Percentiles rank a stretch among this genome's conserved stretches.
phyloP scores from a whole-genome alignment of 202 grass and related monocot species.

The Dendrocalamus latiflorus region DNA sequence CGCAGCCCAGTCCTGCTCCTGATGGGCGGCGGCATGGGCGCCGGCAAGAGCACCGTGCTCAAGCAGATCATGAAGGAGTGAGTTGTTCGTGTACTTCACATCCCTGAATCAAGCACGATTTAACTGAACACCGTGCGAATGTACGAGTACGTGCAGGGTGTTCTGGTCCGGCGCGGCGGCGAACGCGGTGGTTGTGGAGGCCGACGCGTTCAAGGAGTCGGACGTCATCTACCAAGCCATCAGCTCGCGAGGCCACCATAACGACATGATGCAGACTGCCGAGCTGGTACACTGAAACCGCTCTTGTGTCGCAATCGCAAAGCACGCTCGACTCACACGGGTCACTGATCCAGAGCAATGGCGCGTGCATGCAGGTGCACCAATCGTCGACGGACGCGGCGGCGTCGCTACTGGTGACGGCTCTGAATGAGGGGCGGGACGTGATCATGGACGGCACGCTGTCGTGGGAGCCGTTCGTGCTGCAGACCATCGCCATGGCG shows the following conservation, averaged over 20 bases:
- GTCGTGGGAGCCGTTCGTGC: constrained; percentile 94
- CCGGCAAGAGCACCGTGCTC: constrained; percentile 93
- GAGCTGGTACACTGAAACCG: constrained; percentile 51
- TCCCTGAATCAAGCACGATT: not conserved
- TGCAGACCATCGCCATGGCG: constrained; percentile 86
- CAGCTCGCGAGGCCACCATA: constrained; percentile 80
- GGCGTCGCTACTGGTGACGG: constrained; percentile 86
- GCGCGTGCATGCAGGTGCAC: constrained; percentile 53
- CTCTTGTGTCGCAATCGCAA: not conserved
- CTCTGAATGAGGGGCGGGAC: constrained; percentile 87
- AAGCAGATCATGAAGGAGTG: constrained; percentile 70
- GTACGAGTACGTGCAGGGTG: constrained; percentile 28
- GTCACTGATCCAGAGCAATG: not conserved
- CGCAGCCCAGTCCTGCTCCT: constrained; percentile 83
- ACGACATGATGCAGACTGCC: constrained; percentile 83
- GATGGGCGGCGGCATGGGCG: constrained; percentile 95
- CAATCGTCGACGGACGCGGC: constrained; percentile 87
- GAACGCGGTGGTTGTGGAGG: constrained; percentile 85
- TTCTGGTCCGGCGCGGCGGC: constrained; percentile 69
- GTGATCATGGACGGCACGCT: constrained; percentile 97
- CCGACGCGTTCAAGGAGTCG: constrained; percentile 90
- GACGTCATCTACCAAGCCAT: constrained; percentile 84
- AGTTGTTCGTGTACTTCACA: not conserved
- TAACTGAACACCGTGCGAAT: not conserved
- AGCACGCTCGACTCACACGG: not conserved